A percentile compares a stretch with the other conserved stretches of the same genome.
phyloP scores from a whole-genome alignment of 768 basidiomycete genomes.

The Boletus tomentosulus region DNA sequence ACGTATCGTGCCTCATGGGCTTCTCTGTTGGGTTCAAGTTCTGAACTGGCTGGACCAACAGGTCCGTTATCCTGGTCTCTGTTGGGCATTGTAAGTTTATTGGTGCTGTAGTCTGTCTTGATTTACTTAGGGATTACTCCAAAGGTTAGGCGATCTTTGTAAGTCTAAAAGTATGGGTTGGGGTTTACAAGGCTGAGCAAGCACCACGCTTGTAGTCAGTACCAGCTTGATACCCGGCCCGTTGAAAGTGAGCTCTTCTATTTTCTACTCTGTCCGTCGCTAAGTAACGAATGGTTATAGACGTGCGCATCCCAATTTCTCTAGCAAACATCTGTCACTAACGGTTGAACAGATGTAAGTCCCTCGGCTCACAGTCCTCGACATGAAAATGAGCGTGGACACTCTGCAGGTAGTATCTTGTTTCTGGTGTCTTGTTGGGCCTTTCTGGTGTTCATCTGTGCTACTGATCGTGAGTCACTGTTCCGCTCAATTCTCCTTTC shows the following conservation, averaged over 20 bases:
- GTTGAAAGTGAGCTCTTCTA: not conserved
- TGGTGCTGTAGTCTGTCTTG: not conserved
- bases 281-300: not conserved
- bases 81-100: slow-evolving; percentile 1
- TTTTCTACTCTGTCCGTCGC: too few relatives aligned
- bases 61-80: slow-evolving; percentile 3
- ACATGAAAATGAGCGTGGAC: not conserved
- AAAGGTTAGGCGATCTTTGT: not conserved
- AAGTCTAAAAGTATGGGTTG: not conserved
- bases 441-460: slow-evolving; percentile 4
- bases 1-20: not conserved
- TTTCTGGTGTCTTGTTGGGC: not conserved
- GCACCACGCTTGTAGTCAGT: not conserved
- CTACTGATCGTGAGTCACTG: slow-evolving; percentile 7
- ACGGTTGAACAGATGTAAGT: slow-evolving; percentile 9
- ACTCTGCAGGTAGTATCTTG: slow-evolving; percentile 1
- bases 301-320: not conserved
- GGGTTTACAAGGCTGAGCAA: not conserved
- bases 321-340: not conserved
- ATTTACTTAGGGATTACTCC: not conserved
- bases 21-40: not conserved
- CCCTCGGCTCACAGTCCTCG: not conserved
- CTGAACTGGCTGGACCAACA: not conserved
- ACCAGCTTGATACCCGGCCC: not conserved
- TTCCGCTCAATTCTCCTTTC: not conserved